These are phyloP conservation scores for Podospora conica DNA, from an alignment of 495 filamentous ascomycete genomes.

Conservation along the genomic window DNA sequence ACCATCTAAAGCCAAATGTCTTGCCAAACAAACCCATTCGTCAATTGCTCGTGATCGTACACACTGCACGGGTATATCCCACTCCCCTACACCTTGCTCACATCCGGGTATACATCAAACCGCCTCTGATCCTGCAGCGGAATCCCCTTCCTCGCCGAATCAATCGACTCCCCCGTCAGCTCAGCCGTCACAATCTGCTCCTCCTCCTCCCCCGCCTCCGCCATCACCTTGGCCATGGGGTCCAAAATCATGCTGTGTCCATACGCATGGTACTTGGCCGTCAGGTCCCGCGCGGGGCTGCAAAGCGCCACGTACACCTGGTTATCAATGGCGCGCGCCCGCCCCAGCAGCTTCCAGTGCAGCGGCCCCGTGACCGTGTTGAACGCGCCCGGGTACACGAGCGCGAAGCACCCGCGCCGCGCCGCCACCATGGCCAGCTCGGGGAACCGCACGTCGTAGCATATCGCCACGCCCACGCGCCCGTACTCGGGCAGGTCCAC, in stretches of 20 bases:
- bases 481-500: slow-evolving; percentile 83
- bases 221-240: slow-evolving; percentile 78
- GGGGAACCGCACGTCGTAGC: slow-evolving; percentile 96
- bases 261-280: slow-evolving; percentile 77
- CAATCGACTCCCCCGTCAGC: slow-evolving; percentile 63
- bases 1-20: background rate
- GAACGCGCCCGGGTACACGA: slow-evolving; percentile 93
- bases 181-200: slow-evolving; percentile 73
- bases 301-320: slow-evolving; percentile 92
- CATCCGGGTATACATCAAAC: slow-evolving; percentile 95
- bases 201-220: slow-evolving; percentile 70
- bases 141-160: slow-evolving; percentile 73
- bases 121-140: slow-evolving; percentile 79
- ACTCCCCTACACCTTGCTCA: slow-evolving; percentile 48
- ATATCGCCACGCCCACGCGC: slow-evolving; percentile 78
- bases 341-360: slow-evolving; percentile 82
- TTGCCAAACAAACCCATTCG: background rate
- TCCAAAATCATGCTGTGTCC: slow-evolving; percentile 85
- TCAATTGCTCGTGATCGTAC: background rate
- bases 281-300: slow-evolving; percentile 77
- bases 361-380: slow-evolving; percentile 87
- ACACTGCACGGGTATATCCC: slow-evolving; percentile 18
- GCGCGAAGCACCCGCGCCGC: slow-evolving; percentile 61
- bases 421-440: slow-evolving; percentile 90
- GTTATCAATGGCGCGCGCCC: slow-evolving; percentile 86